phyloP scores from a whole-genome alignment of 2,329 filamentous ascomycete species.

The Lachnellula occidentalis region DNA sequence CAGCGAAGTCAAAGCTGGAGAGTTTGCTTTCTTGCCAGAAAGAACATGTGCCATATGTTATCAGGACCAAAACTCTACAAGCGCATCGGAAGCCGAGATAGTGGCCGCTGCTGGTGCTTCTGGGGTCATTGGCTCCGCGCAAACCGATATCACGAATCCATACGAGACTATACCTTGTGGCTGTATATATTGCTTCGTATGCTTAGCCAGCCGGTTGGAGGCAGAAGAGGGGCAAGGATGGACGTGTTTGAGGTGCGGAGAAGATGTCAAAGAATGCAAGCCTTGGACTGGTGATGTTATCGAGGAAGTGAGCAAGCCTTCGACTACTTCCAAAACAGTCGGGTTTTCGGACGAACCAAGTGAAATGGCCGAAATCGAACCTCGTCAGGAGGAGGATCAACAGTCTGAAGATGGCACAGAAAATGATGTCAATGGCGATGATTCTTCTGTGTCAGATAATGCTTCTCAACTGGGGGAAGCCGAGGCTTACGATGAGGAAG shows the following conservation, averaged over 20 bases:
- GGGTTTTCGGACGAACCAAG: constrained; percentile 48
- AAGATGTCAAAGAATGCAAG: constrained; percentile 74
- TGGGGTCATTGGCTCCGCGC: constrained; percentile 77
- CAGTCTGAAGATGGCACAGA: constrained; percentile 30
- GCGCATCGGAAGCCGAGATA: constrained; percentile 68
- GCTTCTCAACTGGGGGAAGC: constrained; percentile 20
- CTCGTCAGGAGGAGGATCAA: constrained; percentile 16
- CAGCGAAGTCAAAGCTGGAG: constrained; percentile 56
- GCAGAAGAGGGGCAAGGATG: constrained; percentile 92
- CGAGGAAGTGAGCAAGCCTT: constrained; percentile 41
- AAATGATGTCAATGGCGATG: neutral
- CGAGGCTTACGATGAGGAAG: constrained; percentile 27
- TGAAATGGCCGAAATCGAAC: constrained; percentile 19
- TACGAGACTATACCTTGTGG: constrained; percentile 88
- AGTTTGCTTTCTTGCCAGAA: constrained; percentile 82
- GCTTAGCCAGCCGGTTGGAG: constrained; percentile 83
- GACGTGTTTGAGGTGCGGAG: constrained; percentile 84
- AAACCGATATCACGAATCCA: constrained; percentile 92
- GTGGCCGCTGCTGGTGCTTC: constrained; percentile 61
- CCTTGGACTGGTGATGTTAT: constrained; percentile 91
- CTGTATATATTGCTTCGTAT: constrained; percentile 95
- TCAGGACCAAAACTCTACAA: constrained; percentile 75
- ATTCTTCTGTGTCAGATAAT: constrained; percentile 14
- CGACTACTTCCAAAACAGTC: constrained; percentile 48
- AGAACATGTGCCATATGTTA: constrained; percentile 97